Conservation (phyloP, 768 basidiomycete genomes). For the Termitomyces sp. region DNA sequence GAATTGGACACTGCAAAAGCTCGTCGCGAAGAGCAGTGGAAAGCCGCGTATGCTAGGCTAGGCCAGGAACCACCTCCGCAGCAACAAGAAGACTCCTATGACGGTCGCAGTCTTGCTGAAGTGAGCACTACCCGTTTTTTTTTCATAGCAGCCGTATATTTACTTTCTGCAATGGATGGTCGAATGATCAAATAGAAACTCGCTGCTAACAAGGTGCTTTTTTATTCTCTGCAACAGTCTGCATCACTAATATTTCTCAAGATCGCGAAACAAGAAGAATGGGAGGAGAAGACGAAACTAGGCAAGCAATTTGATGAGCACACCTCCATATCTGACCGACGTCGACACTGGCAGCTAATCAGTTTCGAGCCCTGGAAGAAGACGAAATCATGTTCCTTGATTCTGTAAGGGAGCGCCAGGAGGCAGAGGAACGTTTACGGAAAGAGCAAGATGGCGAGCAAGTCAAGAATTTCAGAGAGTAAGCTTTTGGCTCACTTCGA, state of each 20-base stretch:
- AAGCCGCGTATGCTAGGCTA: constrained; percentile 83
- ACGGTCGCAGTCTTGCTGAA: constrained; percentile 87
- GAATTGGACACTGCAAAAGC: constrained; percentile 75
- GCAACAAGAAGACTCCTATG: constrained; percentile 73
- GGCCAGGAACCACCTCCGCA: constrained; percentile 83
- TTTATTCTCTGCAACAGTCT: constrained; percentile 12
- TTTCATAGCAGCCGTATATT: constrained; percentile 33
- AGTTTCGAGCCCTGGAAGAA: constrained; percentile 86
- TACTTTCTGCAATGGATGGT: constrained; percentile 44
- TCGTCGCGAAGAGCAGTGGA: constrained; percentile 83
- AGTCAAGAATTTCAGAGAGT: constrained; percentile 79
- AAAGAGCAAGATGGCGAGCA: constrained; percentile 78
- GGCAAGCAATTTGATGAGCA: constrained; percentile 24
- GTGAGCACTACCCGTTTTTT: constrained; percentile 43
- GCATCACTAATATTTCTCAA: constrained; percentile 28
- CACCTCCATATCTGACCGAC: constrained; percentile 9
- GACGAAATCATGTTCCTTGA: constrained; percentile 91
- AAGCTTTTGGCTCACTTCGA: constrained; percentile 18
- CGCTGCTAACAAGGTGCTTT: constrained; percentile 76
- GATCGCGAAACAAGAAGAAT: constrained; percentile 91
- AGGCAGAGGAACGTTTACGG: constrained; percentile 73
- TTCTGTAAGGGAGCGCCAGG: constrained; percentile 72
- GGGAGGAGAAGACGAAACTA: constrained; percentile 88
- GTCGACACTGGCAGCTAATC: constrained; percentile 56
- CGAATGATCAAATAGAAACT: constrained; percentile 67